Base-by-base conservation (phyloP, 116 monocot species). In the Zostera marina region DNA sequence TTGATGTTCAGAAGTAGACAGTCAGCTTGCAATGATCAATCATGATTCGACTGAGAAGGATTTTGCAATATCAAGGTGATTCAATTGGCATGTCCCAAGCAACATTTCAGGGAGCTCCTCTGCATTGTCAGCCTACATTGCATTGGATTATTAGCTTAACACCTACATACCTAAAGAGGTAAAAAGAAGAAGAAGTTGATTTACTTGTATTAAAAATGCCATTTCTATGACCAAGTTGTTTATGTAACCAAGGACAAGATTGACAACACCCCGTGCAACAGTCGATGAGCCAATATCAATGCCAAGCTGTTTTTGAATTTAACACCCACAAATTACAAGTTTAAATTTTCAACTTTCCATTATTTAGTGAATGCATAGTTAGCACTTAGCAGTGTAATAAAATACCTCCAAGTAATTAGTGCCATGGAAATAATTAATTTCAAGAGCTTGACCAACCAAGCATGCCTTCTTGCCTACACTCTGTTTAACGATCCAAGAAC, bases 401-500 rank as follows among this genome's bases (percentile, higher is more conserved):
- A 9, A 17, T 76, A 91, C 91, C 91, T 91, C 91, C 68, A 91
- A 62, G 49, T 91, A 91, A 53, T 91, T 91, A 42, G 49, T 70
- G 14, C 91, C 91, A 4, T 49, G 71, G 41, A 91, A 91, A 73
- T 91, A 91, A 70, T 91, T 78, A 44, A 91, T 82, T 56, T 81
- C 81, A 23, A 91, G 68, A 48, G 91, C 91, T 60, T 85, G 91
- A 22, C 91, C 91, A 24, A 91, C 78, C 73, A 91, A 77, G 62
- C 91, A 84, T 19, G 91, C 91, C 61, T 91, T 91, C 57, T 85
- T 91, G 5, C 91, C 91, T n/a, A 91, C 91, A 60, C 91, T 91
- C 63, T 85, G 91, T 72, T 85, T 91, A 44, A 91, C 91, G 55
- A 91, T 91, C 91, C 91, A 91, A 45, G 91, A 82, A 9, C 91